Percentiles rank a stretch among this genome's conserved stretches.
Evolutionary conservation across 306 rosid species (phyloP).

Genomic region (Cyclanthera cordifolia): DNA sequence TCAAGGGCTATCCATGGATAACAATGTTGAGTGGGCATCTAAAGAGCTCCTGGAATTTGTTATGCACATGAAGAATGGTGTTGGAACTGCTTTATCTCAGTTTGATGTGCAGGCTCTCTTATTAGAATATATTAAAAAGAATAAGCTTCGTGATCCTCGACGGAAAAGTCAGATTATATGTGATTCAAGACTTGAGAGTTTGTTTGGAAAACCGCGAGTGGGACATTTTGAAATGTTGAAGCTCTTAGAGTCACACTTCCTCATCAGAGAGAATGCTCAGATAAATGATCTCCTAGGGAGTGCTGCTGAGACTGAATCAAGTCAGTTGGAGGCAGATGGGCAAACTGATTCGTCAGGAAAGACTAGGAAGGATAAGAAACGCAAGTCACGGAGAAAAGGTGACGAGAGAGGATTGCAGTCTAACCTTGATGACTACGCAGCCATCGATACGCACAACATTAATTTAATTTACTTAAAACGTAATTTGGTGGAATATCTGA

Average conservation of each 20-base stretch:
- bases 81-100: slow-evolving; percentile 65
- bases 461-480: slow-evolving; percentile 85
- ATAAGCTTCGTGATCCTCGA: slow-evolving; percentile 93
- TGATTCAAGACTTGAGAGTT: slow-evolving; percentile 72
- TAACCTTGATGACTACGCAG: slow-evolving; percentile 88
- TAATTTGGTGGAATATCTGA: slow-evolving; percentile 76
- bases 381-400: slow-evolving; percentile 63
- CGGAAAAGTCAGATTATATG: slow-evolving; percentile 88
- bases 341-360: slow-evolving; percentile 36
- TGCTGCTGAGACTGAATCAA: slow-evolving; percentile 73
- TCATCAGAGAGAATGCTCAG: slow-evolving; percentile 66
- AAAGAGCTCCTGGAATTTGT: slow-evolving; percentile 95
- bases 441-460: slow-evolving; percentile 84
- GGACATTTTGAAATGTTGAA: slow-evolving; percentile 99
- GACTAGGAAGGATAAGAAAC: slow-evolving; percentile 66
- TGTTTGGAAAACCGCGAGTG: slow-evolving; percentile 95
- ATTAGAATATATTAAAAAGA: slow-evolving; percentile 87
- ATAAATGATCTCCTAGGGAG: slow-evolving; percentile 74
- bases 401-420: slow-evolving; percentile 65
- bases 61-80: slow-evolving; percentile 90
- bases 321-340: slow-evolving; percentile 77
- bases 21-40: slow-evolving; percentile 67
- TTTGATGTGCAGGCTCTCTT: slow-evolving; percentile 97
- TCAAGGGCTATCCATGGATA: slow-evolving; percentile 36
- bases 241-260: slow-evolving; percentile 95